Conservation (phyloP, 805 yeast species). For the Yarrowia deformans region DNA sequence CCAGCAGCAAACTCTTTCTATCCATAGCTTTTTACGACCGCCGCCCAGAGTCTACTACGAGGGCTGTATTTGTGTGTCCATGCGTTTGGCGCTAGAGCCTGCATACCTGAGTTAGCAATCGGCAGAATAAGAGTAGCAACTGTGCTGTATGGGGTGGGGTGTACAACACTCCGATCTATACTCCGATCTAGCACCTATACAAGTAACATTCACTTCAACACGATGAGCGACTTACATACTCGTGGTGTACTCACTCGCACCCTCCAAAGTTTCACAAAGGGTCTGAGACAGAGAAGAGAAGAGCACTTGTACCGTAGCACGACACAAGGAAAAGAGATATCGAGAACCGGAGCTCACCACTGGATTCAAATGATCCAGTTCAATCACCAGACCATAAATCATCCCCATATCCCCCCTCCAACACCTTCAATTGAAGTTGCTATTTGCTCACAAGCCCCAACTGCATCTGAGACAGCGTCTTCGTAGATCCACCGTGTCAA, state of each 20-base stretch:
- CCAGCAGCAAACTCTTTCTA: not conserved
- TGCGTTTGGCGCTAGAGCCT: no score
- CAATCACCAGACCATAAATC: not conserved
- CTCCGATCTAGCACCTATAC: no score
- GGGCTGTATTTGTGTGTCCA: no score
- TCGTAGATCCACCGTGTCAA: constrained; percentile 6
- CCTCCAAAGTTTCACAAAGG: not conserved
- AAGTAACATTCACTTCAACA: no score
- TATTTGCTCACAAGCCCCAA: not conserved
- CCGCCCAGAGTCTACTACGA: no score
- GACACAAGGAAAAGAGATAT: no score
- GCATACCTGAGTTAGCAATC: no score
- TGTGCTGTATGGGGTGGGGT: no score
- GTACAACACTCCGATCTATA: no score
- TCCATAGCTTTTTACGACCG: not conserved
- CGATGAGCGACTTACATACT: no score
- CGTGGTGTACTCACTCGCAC: no score
- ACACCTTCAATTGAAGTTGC: constrained; percentile 1
- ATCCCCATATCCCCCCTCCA: not conserved
- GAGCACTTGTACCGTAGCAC: no score
- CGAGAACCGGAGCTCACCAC: not conserved
- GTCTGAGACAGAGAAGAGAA: not conserved
- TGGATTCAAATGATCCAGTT: not conserved
- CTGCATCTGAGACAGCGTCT: constrained; percentile 1
- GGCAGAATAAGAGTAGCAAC: not conserved